Conservation (phyloP, 345 rosid species). For the Hirschfeldia incana region DNA sequence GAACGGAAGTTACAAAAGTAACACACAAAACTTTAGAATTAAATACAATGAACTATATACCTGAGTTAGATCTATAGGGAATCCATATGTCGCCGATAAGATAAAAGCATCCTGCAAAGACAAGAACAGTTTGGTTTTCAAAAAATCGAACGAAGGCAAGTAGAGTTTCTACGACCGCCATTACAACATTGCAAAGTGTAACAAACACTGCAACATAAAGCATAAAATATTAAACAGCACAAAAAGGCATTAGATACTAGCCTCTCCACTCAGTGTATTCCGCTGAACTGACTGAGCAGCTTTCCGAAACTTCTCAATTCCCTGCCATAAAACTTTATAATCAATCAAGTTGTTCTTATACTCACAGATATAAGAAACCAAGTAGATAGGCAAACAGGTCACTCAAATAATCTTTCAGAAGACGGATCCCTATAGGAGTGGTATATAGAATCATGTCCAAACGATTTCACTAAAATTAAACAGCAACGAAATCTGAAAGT, state of each 20-base stretch:
- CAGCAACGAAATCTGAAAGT: background rate
- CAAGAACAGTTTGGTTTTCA: background rate
- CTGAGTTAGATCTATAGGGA: conserved; percentile 97
- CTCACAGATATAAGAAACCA: background rate
- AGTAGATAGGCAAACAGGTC: background rate
- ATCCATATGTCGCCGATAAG: conserved; percentile 95
- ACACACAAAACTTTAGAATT: background rate
- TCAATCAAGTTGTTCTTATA: background rate
- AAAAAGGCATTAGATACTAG: background rate
- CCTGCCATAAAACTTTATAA: conserved; percentile 48
- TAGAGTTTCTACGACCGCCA: too few species aligned
- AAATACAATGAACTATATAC: conserved; percentile 38
- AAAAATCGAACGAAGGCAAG: too few species aligned
- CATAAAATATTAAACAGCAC: background rate
- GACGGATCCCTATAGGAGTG: background rate
- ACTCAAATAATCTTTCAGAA: background rate
- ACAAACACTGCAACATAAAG: too few species aligned
- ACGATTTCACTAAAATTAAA: background rate
- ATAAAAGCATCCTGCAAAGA: conserved; percentile 82
- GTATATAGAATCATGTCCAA: conserved; percentile 9
- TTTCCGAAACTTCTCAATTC: conserved; percentile 90
- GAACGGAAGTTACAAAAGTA: conserved; percentile 8
- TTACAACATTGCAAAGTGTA: too few species aligned
- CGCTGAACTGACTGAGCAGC: conserved; percentile 82
- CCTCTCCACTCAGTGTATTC: conserved; percentile 66